Evolutionary conservation across 306 rosid genomes (phyloP), one percentile per base, ranked within the genome.

Genomic region (Sophora flavescens): DNA sequence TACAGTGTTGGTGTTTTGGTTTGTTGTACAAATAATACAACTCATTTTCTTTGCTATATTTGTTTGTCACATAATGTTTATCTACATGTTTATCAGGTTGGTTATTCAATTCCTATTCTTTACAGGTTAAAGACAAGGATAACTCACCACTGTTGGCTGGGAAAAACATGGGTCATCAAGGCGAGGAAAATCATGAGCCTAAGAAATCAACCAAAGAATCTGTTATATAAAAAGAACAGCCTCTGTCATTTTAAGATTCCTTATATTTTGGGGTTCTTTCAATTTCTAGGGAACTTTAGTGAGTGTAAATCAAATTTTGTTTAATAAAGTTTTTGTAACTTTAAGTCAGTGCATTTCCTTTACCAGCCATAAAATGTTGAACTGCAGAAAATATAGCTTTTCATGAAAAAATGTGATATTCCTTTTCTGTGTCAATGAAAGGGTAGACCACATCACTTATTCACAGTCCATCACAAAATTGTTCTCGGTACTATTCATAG

Each of bases 121-220:
- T 57, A 68, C 91, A 91, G 92, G 82, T 82, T 50, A 91, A 90
- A 56, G 99, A 89, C 47, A 95, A 84, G 80, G 98, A 92, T 58
- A 73, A 22, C 6, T 61, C 85, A 68, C 87, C 93, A 14, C 87
- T 89, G 81, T 83, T 89, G 86, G 86, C 60, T 48, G 94, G 84
- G 60, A 88, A 90, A 84, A 81, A 47, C 76, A 74, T 75, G 85
- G 90, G 83, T 72, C 86, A 83, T 79, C 86, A 82, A 66, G 96
- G 89, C 12, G 89, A 89, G 65, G 97, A 92, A 74, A 86, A 35
- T 79, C 90, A 85, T 35, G 99, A 95, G 54, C 75, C 82, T 36
- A 90, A 86, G 87, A 92, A 92, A 81, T 84, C 86, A 74, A 83
- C 66, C 86, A 95, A 95, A 85, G 89, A 88, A 67, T 90, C 97